These are phyloP conservation scores for Trichoderma afroharzianum DNA, from an alignment of 2,329 filamentous ascomycete genomes.

Conservation along the genomic window DNA sequence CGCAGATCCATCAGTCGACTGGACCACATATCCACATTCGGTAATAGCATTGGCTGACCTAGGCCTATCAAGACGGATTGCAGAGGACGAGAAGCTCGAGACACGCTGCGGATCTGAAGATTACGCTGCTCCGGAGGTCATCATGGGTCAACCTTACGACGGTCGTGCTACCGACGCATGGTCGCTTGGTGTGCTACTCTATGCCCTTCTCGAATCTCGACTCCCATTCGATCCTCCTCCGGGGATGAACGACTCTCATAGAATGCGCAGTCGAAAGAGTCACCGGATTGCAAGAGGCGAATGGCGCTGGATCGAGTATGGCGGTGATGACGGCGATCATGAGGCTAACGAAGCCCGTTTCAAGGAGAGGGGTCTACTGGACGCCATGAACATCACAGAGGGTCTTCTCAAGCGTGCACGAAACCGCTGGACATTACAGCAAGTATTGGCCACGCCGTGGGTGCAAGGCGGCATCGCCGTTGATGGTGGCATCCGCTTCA, in stretches of 20 bases:
- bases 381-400: constrained; percentile 78
- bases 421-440: constrained; percentile 70
- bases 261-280: constrained; percentile 75
- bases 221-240: constrained; percentile 90
- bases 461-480: constrained; percentile 70
- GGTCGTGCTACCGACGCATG: constrained; percentile 89
- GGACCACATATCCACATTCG: constrained; percentile 72
- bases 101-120: constrained; percentile 95
- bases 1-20: constrained; percentile 60
- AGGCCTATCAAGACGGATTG: constrained; percentile 80
- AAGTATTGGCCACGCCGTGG: constrained; percentile 72
- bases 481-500: constrained; percentile 56
- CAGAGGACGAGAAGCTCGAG: constrained; percentile 82
- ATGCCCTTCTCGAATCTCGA: constrained; percentile 88
- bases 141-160: constrained; percentile 93
- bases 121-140: constrained; percentile 93
- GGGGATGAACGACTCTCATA: constrained; percentile 69
- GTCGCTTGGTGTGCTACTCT: constrained; percentile 90
- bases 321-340: constrained; percentile 81
- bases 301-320: constrained; percentile 90
- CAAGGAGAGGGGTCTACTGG: constrained; percentile 62
- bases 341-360: constrained; percentile 62
- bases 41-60: constrained; percentile 88
- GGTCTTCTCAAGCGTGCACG: constrained; percentile 78
- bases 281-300: constrained; percentile 95